Percentiles rank a stretch among this genome's conserved stretches.
These are phyloP conservation scores for Colletotrichum destructivum DNA, from an alignment of 2,329 filamentous ascomycete genomes.

Conservation along the genomic window DNA sequence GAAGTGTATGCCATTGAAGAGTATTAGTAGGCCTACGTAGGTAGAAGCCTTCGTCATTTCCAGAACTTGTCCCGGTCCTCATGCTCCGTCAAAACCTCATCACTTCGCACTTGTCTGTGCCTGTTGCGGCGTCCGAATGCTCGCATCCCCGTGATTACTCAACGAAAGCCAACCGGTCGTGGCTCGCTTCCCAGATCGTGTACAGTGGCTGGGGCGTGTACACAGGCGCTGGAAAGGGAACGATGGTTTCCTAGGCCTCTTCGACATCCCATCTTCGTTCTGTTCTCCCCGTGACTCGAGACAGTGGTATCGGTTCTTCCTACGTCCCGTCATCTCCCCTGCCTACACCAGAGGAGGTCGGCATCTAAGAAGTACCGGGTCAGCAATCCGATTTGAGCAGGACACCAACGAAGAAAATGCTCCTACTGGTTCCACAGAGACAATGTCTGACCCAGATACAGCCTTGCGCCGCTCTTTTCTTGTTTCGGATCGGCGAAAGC, in stretches of 20 bases:
- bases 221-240: background rate
- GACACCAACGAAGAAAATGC: background rate
- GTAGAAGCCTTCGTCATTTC: background rate
- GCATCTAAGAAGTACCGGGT: background rate
- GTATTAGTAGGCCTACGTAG: slow-evolving; percentile 16
- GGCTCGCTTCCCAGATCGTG: background rate
- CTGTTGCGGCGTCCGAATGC: background rate
- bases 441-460: too few relatives aligned
- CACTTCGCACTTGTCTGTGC: background rate
- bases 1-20: slow-evolving; percentile 17
- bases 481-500: too few relatives aligned
- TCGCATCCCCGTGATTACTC: background rate
- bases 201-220: background rate
- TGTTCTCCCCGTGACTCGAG: background rate
- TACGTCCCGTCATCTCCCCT: background rate
- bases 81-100: too few relatives aligned
- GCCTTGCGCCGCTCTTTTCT: too few relatives aligned
- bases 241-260: background rate
- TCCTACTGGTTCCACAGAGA: background rate
- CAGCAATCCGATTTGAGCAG: background rate
- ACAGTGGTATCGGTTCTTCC: background rate
- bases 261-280: background rate
- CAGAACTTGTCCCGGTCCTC: background rate
- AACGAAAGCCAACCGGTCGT: background rate
- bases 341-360: background rate